These are phyloP conservation scores for Hamamelis virginiana DNA, from an alignment of 164 flowering plant species.

Conservation along the genomic window DNA sequence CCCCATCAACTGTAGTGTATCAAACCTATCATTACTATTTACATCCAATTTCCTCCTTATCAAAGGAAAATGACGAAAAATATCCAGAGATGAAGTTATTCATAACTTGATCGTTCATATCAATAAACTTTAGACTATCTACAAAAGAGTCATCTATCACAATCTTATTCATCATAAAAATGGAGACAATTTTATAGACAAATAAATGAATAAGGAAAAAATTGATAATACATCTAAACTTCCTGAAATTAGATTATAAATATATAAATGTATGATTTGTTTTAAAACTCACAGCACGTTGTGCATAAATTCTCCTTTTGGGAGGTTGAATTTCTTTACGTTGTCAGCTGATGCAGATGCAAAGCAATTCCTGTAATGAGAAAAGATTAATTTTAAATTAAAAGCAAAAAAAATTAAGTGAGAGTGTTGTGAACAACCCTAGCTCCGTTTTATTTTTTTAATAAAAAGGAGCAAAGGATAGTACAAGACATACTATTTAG, in stretches of 20 bases:
- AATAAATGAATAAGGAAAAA: not conserved
- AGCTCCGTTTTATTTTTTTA: not conserved
- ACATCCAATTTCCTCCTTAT: no score
- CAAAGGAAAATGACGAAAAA: no score
- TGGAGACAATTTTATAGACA: not conserved
- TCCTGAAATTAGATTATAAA: no score
- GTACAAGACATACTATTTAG: slow-evolving; percentile 68
- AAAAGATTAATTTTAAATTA: not conserved
- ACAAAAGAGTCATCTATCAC: not conserved
- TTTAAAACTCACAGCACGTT: slow-evolving; percentile 92
- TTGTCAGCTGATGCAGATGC: slow-evolving; percentile 99
- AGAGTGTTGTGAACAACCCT: not conserved
- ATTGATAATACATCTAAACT: no score
- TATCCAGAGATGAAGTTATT: not conserved
- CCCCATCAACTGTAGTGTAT: no score
- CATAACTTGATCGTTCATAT: not conserved
- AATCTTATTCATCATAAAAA: not conserved
- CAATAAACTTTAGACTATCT: not conserved
- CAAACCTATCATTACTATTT: no score
- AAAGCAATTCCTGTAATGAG: slow-evolving; percentile 64
- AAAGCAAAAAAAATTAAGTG: not conserved
- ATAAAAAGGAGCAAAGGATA: no score
- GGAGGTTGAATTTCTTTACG: slow-evolving; percentile 91
- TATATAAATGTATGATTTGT: not conserved
- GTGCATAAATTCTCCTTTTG: slow-evolving; percentile 93